phyloP scores from a whole-genome alignment of 179 eudicot genomes.

The Gypsophila paniculata region DNA sequence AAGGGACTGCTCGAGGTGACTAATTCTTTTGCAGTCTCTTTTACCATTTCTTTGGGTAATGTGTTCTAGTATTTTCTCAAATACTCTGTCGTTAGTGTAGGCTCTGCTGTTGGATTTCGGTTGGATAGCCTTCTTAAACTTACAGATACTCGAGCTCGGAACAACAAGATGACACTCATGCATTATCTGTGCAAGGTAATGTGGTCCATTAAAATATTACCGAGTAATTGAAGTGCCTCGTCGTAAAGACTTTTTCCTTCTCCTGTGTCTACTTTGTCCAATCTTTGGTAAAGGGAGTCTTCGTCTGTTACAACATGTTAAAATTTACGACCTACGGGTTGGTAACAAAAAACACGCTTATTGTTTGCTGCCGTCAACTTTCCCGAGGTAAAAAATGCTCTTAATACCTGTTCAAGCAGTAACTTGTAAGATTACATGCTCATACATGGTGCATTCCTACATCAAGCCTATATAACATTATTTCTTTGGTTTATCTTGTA shows the following conservation, averaged over 20 bases:
- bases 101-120: slow-evolving; percentile 88
- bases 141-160: slow-evolving; percentile 80
- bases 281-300: no score
- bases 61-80: background rate
- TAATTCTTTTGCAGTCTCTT: background rate
- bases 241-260: no score
- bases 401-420: background rate
- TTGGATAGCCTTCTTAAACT: slow-evolving; percentile 93
- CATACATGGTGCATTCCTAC: background rate
- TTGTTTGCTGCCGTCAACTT: background rate
- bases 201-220: background rate
- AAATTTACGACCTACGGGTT: background rate
- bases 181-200: slow-evolving; percentile 92
- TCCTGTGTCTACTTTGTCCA: no score
- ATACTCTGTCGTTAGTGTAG: slow-evolving; percentile 27
- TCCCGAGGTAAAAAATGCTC: slow-evolving; percentile 1
- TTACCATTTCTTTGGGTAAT: background rate
- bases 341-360: background rate
- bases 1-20: slow-evolving; percentile 87
- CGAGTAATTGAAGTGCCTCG: no score
- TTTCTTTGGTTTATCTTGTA: background rate
- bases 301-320: no score
- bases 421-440: background rate
- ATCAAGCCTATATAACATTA: background rate
- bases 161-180: slow-evolving; percentile 91